phyloP scores from a whole-genome alignment of 2,329 filamentous ascomycete species.

The Diaporthe longicolla region DNA sequence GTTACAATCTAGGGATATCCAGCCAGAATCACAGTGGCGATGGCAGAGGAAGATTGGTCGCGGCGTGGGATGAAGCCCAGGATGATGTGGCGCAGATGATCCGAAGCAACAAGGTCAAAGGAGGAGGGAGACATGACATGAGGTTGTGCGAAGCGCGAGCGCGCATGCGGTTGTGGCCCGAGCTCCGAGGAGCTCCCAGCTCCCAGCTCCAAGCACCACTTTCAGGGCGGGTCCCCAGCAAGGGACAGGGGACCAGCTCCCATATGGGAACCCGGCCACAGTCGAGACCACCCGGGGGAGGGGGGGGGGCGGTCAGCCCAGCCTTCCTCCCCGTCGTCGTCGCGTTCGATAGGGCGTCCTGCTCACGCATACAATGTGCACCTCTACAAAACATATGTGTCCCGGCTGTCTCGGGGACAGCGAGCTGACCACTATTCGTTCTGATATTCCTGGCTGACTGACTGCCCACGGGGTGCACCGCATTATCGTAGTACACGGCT shows the following conservation, averaged over 20 bases:
- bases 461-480: no score
- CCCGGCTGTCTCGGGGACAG: not conserved
- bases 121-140: not conserved
- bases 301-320: slow-evolving; percentile 20
- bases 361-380: no score
- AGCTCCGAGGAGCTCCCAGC: not conserved
- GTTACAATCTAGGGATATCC: not conserved
- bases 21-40: not conserved
- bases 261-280: not conserved
- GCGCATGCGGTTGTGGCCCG: not conserved
- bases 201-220: not conserved
- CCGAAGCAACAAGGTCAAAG: not conserved
- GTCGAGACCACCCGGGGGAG: not conserved
- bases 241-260: slow-evolving; percentile 7
- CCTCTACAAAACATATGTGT: not conserved
- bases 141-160: not conserved
- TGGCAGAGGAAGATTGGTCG: not conserved
- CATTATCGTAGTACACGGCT: not conserved
- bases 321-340: no score
- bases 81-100: not conserved
- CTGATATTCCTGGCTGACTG: not conserved
- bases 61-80: slow-evolving; percentile 3
- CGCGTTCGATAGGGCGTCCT: no score
- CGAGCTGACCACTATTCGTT: not conserved
- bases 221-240: slow-evolving; percentile 14